These are phyloP conservation scores for Suillus sp. DNA, from an alignment of 768 basidiomycete genomes.

Conservation along the genomic window DNA sequence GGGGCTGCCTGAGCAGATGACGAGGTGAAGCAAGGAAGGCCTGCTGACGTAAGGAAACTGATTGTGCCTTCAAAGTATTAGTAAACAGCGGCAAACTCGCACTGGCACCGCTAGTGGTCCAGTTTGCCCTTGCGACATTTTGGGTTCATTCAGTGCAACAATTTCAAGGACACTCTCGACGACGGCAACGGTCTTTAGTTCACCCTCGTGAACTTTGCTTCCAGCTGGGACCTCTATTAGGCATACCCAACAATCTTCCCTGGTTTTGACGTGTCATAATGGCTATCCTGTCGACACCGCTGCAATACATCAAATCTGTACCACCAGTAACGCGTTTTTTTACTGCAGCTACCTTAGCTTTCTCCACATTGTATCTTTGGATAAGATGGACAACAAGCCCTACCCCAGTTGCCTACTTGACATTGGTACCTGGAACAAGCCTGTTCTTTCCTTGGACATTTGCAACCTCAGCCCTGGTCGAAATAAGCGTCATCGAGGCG, in stretches of 20 bases:
- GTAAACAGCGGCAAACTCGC: constrained; percentile 30
- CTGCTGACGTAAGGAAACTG: constrained; percentile 35
- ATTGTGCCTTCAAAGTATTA: constrained; percentile 10
- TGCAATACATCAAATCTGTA: constrained; percentile 67
- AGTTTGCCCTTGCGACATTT: constrained; percentile 6
- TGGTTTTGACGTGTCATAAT: constrained; percentile 38
- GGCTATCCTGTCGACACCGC: constrained; percentile 76
- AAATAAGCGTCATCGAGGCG: constrained; percentile 83
- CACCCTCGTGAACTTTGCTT: not conserved
- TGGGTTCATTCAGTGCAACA: constrained; percentile 8
- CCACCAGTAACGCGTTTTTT: constrained; percentile 81
- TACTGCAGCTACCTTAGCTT: constrained; percentile 58
- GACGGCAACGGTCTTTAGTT: not conserved
- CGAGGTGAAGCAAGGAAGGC: constrained; percentile 15
- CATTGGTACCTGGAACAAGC: constrained; percentile 78
- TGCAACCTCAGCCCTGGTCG: constrained; percentile 85
- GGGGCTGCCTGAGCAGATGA: constrained; percentile 21
- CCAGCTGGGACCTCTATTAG: not conserved
- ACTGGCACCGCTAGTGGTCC: not conserved
- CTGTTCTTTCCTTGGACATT: constrained; percentile 93
- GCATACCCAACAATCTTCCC: constrained; percentile 2
- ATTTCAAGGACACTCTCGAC: constrained; percentile 1
- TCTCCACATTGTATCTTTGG: constrained; percentile 65
- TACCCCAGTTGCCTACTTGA: constrained; percentile 63
- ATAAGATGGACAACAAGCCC: constrained; percentile 54